phyloP scores from a whole-genome alignment of 169 alveolate genomes.

The Eimeria brunetti region DNA sequence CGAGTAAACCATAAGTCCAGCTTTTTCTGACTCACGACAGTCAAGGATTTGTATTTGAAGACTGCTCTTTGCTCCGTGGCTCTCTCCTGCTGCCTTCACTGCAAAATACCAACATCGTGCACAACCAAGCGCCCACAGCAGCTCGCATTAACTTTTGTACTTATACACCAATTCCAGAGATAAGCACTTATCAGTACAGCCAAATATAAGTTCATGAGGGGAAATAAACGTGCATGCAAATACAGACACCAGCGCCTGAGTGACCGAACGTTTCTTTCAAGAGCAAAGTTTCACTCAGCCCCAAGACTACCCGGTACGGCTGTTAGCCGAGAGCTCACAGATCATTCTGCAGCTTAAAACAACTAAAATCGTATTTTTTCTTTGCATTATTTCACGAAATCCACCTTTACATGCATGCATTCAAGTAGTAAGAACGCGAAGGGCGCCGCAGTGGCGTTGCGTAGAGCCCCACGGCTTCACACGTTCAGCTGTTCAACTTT shows the following conservation, averaged over 20 bases:
- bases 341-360: neutral
- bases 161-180: neutral
- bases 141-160: neutral
- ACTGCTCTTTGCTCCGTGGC: neutral
- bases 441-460: neutral
- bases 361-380: too few species aligned
- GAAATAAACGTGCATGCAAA: neutral
- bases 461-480: conserved; percentile 18
- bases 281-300: neutral
- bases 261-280: neutral
- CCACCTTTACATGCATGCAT: neutral
- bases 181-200: neutral
- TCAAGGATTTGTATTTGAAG: neutral
- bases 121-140: neutral
- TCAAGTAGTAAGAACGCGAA: neutral
- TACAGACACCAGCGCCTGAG: neutral
- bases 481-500: neutral
- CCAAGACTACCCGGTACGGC: neutral
- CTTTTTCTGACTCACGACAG: neutral
- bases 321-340: neutral
- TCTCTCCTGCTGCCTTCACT: neutral
- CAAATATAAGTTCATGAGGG: neutral
- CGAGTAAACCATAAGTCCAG: neutral
- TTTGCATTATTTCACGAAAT: neutral
- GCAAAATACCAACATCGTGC: neutral